These are phyloP conservation scores for Fusarium xyrophilum DNA, from an alignment of 2,329 filamentous ascomycete species.

Conservation along the genomic window DNA sequence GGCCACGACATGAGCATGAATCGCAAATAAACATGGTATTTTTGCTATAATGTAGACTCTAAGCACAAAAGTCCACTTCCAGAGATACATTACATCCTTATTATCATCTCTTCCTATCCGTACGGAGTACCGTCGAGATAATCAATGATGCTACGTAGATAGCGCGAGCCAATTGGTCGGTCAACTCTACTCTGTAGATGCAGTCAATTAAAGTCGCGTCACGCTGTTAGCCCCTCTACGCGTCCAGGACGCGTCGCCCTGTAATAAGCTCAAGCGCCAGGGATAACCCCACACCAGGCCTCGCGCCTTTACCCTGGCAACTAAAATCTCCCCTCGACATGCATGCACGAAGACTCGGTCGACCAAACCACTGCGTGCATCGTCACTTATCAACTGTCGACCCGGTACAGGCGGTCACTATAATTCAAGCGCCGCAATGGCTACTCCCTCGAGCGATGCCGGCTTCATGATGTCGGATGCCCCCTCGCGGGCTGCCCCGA, in stretches of 20 bases:
- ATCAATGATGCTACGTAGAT: neutral
- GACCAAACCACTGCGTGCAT: neutral
- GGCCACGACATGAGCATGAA: neutral
- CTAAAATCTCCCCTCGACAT: slow-evolving; percentile 36
- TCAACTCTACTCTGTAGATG: slow-evolving; percentile 34
- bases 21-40: neutral
- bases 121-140: too few species aligned
- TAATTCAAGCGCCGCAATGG: slow-evolving; percentile 47
- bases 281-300: slow-evolving; percentile 19
- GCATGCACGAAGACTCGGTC: neutral
- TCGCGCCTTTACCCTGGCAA: slow-evolving; percentile 33
- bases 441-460: slow-evolving; percentile 60
- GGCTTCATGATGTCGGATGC: slow-evolving; percentile 66
- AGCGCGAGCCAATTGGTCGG: neutral
- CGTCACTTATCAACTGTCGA: neutral
- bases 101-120: neutral
- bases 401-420: slow-evolving; percentile 1
- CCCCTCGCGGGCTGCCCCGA: slow-evolving; percentile 51
- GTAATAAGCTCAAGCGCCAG: slow-evolving; percentile 3
- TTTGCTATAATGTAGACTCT: neutral
- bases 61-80: too few species aligned
- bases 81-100: too few species aligned
- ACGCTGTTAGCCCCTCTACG: slow-evolving; percentile 42
- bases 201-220: slow-evolving; percentile 52
- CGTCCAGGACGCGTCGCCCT: slow-evolving; percentile 41